phyloP scores from a whole-genome alignment of 2,329 filamentous ascomycete species.

The Stagonosporopsis cucurbitacearum region DNA sequence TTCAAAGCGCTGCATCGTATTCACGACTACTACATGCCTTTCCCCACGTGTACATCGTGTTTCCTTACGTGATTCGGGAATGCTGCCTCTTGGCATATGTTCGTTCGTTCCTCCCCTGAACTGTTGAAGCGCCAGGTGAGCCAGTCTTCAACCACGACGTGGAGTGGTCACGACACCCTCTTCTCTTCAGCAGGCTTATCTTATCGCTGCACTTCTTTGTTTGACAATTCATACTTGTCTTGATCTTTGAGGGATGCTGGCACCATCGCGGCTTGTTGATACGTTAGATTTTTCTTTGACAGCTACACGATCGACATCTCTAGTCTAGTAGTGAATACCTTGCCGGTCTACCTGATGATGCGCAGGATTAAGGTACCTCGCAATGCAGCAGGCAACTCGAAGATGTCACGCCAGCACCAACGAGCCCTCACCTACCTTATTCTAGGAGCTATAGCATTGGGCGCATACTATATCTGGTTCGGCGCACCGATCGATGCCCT shows the following conservation, averaged over 20 bases:
- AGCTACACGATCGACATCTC: not conserved
- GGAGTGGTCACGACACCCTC: slow-evolving; percentile 1
- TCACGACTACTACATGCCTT: not conserved
- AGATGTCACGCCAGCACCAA: slow-evolving; percentile 42
- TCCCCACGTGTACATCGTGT: slow-evolving; percentile 1
- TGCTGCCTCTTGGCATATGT: slow-evolving; percentile 7
- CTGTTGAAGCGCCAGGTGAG: slow-evolving; percentile 2
- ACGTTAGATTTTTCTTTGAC: not conserved
- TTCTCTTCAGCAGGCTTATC: slow-evolving; percentile 6
- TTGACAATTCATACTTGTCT: not conserved
- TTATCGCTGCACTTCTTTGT: not conserved
- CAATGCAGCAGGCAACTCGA: slow-evolving; percentile 24
- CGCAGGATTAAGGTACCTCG: slow-evolving; percentile 40
- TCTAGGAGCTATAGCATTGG: slow-evolving; percentile 31
- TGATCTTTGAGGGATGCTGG: slow-evolving; percentile 8
- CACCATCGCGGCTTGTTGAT: slow-evolving; percentile 6
- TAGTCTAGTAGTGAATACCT: not conserved
- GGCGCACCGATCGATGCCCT: slow-evolving; percentile 37
- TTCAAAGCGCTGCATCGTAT: not conserved
- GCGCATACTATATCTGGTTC: slow-evolving; percentile 38
- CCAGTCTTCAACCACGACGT: slow-evolving; percentile 3
- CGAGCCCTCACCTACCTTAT: slow-evolving; percentile 37
- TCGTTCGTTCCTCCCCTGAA: slow-evolving; percentile 2
- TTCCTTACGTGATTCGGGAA: slow-evolving; percentile 12
- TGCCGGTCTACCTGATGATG: slow-evolving; percentile 27